Base-by-base conservation (phyloP, 2,329 filamentous ascomycete species). In the Fusarium sp. region DNA sequence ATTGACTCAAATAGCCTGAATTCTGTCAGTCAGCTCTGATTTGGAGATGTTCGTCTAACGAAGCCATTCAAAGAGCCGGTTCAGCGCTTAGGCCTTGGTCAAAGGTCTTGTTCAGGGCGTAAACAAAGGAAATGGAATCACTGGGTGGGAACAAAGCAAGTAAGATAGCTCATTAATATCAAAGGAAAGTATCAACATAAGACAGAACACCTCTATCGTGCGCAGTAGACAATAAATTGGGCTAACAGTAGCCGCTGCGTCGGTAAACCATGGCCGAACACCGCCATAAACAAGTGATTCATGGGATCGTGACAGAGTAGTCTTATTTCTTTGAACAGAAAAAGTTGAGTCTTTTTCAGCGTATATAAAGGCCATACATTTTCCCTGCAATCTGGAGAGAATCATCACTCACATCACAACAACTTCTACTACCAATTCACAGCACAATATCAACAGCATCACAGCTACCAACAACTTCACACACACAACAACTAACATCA, bases 221-320 rank as follows among this genome's bases (percentile, higher is more conserved):
- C 10, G 4, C 5, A 20, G 11, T 14, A 14, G 5, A 25, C n/a
- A 25, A 25, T 18, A 8, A 14, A 10, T 1, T 25, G 18, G 8
- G 31, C 15, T 2, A 18, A 25, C 3, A 50, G 3, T 6, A 35
- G 47, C n/a, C 8, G 7, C n/a, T 25, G 47, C 3, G 11, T 25
- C 3, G 12, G 9, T 25, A 4, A 50, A 20, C 8, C 2, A 33
- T 11, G 12, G 29, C n/a, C 4, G 8, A 14, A 8, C 12, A 13
- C 18, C 4, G 15, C 29, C n/a, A 4, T 50, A 11, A 50, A 33
- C 31, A 33, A 35, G 11, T 25, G 2, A 18, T 25, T 3, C 17
- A 0, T 5, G 2, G 3, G 12, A 14, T 15, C 4, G 25, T 7
- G 17, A 20, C 3, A 20, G 4, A 14, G 10, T 0, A 36, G 3